Percentiles rank a stretch among this genome's conserved stretches.
Evolutionary conservation across 192 early-diverging fungal species (phyloP).

Genomic region (Coemansia reversa): DNA sequence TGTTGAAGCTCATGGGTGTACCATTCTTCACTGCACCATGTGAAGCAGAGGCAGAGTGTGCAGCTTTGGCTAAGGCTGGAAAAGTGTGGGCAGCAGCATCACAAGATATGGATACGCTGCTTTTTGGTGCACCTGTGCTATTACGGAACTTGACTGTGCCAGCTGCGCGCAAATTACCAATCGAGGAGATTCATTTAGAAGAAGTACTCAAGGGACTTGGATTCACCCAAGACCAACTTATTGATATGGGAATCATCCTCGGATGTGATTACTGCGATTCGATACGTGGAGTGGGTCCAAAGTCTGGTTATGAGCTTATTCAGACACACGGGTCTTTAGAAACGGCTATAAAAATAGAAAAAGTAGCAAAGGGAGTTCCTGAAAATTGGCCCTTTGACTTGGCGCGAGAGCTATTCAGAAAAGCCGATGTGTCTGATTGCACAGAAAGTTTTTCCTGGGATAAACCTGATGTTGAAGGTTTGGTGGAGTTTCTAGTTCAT

Average conservation of each 20-base stretch:
- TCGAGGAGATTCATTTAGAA: slow-evolving; percentile 81
- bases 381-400: slow-evolving; percentile 87
- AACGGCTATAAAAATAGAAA: slow-evolving; percentile 73
- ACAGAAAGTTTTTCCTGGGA: slow-evolving; percentile 65
- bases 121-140: slow-evolving; percentile 87
- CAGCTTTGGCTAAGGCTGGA: slow-evolving; percentile 80
- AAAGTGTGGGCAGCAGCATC: slow-evolving; percentile 95
- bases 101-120: slow-evolving; percentile 98
- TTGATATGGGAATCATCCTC: slow-evolving; percentile 95
- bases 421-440: slow-evolving; percentile 77
- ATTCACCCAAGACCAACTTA: slow-evolving; percentile 78
- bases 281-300: slow-evolving; percentile 91
- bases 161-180: slow-evolving; percentile 86
- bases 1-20: slow-evolving; percentile 91
- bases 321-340: slow-evolving; percentile 84
- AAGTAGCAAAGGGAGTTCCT: slow-evolving; percentile 75
- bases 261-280: slow-evolving; percentile 98
- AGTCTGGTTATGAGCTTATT: slow-evolving; percentile 78
- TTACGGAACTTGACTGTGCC: slow-evolving; percentile 91
- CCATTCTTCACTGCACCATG: slow-evolving; percentile 92
- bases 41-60: slow-evolving; percentile 98
- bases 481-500: slow-evolving; percentile 85
- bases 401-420: slow-evolving; percentile 84
- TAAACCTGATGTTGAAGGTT: slow-evolving; percentile 72
- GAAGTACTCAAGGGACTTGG: slow-evolving; percentile 81